phyloP scores from a whole-genome alignment of 371 early-diverging fungal genomes.

The Syncephalastrum contaminatum region DNA sequence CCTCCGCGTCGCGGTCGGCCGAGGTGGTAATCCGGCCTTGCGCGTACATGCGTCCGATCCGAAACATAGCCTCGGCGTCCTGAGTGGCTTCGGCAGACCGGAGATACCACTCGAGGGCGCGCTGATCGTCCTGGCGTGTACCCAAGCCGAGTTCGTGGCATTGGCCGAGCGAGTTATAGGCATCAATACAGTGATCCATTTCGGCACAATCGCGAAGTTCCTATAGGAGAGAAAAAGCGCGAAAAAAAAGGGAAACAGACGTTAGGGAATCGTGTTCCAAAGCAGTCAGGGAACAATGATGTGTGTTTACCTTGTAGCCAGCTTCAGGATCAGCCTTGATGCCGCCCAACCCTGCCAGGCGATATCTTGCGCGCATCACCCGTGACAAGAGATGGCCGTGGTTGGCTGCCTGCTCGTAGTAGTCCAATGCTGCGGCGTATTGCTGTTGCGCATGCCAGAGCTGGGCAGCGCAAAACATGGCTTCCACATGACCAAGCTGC shows the following conservation, averaged over 20 bases:
- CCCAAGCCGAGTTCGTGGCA: constrained; percentile 50
- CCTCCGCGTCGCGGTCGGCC: constrained; percentile 28
- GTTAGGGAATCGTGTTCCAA: background rate
- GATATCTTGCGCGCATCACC: constrained; percentile 44
- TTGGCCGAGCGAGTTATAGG: constrained; percentile 41
- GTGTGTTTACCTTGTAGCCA: constrained; percentile 33
- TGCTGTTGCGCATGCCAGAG: constrained; percentile 47
- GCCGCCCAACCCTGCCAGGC: constrained; percentile 33
- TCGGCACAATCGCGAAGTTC: constrained; percentile 41
- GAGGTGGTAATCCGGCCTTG: constrained; percentile 13
- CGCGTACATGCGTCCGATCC: constrained; percentile 37
- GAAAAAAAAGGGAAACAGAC: background rate
- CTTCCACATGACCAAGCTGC: constrained; percentile 31
- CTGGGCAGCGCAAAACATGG: constrained; percentile 42
- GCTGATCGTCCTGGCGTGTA: constrained; percentile 43
- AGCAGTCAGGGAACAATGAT: background rate
- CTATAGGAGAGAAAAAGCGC: constrained; percentile 14
- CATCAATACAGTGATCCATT: constrained; percentile 29
- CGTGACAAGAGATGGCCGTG: constrained; percentile 37
- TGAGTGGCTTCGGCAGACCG: constrained; percentile 31
- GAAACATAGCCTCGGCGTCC: constrained; percentile 46
- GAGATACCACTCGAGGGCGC: constrained; percentile 40
- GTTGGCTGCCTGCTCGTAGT: constrained; percentile 38
- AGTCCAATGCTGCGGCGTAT: constrained; percentile 43
- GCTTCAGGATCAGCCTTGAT: constrained; percentile 32